These are phyloP conservation scores for Alternaria angustiovoidea DNA, from an alignment of 2,329 filamentous ascomycete genomes.

Conservation along the genomic window DNA sequence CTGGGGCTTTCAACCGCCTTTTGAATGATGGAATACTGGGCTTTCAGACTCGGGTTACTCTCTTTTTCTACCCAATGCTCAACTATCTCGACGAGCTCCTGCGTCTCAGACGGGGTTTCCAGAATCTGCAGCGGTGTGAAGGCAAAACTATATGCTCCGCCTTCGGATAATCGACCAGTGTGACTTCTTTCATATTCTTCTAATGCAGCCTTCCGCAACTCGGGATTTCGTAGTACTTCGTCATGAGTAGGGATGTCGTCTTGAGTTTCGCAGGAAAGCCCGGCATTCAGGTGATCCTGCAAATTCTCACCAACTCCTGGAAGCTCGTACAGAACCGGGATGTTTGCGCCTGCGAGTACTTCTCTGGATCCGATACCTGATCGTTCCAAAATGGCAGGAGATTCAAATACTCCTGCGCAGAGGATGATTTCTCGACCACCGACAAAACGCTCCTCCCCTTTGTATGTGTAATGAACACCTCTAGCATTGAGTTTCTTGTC, in stretches of 20 bases:
- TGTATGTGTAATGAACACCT: conserved; percentile 21
- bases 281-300: conserved; percentile 60
- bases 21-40: conserved; percentile 25
- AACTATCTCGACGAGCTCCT: conserved; percentile 15
- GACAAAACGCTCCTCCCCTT: conserved; percentile 15
- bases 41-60: conserved; percentile 6
- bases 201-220: conserved; percentile 17
- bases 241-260: conserved; percentile 24
- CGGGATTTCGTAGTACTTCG: conserved; percentile 13
- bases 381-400: conserved; percentile 62
- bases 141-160: conserved; percentile 27
- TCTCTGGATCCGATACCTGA: conserved; percentile 65
- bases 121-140: conserved; percentile 32
- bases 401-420: conserved; percentile 59
- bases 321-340: conserved; percentile 62
- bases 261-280: conserved; percentile 22
- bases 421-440: conserved; percentile 30
- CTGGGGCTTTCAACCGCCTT: conserved; percentile 20
- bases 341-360: conserved; percentile 59
- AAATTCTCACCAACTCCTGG: conserved; percentile 70
- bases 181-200: conserved; percentile 23
- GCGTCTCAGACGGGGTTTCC: conserved; percentile 20
- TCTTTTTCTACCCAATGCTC: conserved; percentile 10
- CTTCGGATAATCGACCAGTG: conserved; percentile 28
- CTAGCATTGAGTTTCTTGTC: conserved; percentile 22